These are phyloP conservation scores for Tilletia walkeri DNA, from an alignment of 1,284 basidiomycete species.

Conservation along the genomic window DNA sequence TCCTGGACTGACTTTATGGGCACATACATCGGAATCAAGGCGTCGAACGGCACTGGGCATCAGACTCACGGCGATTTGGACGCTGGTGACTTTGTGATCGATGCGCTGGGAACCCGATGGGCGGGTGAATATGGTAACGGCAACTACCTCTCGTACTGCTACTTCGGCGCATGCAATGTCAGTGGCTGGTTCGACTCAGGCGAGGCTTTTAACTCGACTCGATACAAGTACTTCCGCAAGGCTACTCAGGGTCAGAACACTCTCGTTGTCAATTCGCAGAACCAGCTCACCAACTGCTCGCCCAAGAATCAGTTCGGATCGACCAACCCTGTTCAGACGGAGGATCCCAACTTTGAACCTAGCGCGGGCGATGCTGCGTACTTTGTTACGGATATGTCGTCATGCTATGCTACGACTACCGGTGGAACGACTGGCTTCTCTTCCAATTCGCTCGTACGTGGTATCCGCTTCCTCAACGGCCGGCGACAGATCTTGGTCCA, in stretches of 20 bases:
- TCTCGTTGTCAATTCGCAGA: slow-evolving; percentile 71
- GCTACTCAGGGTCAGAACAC: slow-evolving; percentile 97
- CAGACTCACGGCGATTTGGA: slow-evolving; percentile 94
- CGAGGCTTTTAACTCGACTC: slow-evolving; percentile 36
- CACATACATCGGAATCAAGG: slow-evolving; percentile 82
- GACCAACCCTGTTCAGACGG: slow-evolving; percentile 72
- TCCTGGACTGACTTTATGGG: slow-evolving; percentile 85
- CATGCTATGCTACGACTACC: slow-evolving; percentile 67
- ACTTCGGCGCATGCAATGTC: slow-evolving; percentile 54
- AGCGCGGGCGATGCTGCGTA: slow-evolving; percentile 74
- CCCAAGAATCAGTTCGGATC: slow-evolving; percentile 66
- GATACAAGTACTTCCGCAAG: slow-evolving; percentile 72
- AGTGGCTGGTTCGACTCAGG: slow-evolving; percentile 52
- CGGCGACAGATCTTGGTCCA: slow-evolving; percentile 77
- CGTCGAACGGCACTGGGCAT: slow-evolving; percentile 67
- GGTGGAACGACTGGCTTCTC: slow-evolving; percentile 57
- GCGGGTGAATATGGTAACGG: slow-evolving; percentile 89
- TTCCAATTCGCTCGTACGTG: slow-evolving; percentile 66
- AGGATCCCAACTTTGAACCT: slow-evolving; percentile 64
- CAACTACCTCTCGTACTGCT: slow-evolving; percentile 67
- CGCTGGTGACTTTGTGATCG: slow-evolving; percentile 88
- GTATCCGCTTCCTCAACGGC: slow-evolving; percentile 79
- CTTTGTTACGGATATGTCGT: slow-evolving; percentile 77
- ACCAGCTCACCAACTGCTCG: slow-evolving; percentile 73
- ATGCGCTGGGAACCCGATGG: slow-evolving; percentile 91